Percentiles rank a stretch among this genome's conserved stretches.
These are phyloP conservation scores for Hypoxylon fuscum DNA, from an alignment of 495 filamentous ascomycete genomes.

Conservation along the genomic window DNA sequence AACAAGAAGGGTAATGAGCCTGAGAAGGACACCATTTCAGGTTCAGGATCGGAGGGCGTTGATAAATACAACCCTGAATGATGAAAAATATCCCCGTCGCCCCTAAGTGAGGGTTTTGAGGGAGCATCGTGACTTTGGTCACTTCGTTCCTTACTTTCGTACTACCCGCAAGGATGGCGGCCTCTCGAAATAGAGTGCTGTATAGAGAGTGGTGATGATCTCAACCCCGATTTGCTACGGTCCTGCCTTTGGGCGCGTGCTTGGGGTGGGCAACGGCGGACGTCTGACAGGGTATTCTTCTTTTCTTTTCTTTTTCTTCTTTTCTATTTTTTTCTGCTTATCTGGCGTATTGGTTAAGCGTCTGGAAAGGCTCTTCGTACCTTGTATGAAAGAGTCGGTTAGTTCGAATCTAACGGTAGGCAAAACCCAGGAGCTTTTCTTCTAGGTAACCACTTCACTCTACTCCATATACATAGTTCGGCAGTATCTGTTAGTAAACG, in stretches of 20 bases:
- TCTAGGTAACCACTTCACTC: too few relatives aligned
- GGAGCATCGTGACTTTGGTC: conserved; percentile 35
- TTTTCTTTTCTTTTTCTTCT: conserved; percentile 56
- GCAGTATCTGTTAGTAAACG: too few relatives aligned
- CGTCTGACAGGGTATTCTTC: conserved; percentile 68
- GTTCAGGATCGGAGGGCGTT: too few relatives aligned
- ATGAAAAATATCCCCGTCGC: conserved; percentile 67
- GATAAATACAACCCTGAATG: conserved; percentile 71
- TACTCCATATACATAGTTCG: too few relatives aligned
- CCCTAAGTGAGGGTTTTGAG: conserved; percentile 63
- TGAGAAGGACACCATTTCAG: too few relatives aligned
- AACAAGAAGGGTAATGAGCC: too few relatives aligned
- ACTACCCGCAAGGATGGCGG: conserved; percentile 62
- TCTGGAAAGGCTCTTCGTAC: too few relatives aligned
- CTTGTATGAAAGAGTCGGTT: too few relatives aligned
- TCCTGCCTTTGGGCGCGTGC: conserved; percentile 63
- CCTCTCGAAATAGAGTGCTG: conserved; percentile 46
- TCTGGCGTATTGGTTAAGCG: too few relatives aligned
- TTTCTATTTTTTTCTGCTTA: too few relatives aligned
- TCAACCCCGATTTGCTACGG: conserved; percentile 60
- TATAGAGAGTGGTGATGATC: conserved; percentile 73
- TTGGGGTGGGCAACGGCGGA: conserved; percentile 69
- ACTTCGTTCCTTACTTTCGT: conserved; percentile 53
- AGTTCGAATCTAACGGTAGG: too few relatives aligned
- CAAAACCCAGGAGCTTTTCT: too few relatives aligned